Evolutionary conservation across 345 rosid genomes (phyloP), one percentile per base, ranked within the genome.

Genomic region (Pugionium cornutum): DNA sequence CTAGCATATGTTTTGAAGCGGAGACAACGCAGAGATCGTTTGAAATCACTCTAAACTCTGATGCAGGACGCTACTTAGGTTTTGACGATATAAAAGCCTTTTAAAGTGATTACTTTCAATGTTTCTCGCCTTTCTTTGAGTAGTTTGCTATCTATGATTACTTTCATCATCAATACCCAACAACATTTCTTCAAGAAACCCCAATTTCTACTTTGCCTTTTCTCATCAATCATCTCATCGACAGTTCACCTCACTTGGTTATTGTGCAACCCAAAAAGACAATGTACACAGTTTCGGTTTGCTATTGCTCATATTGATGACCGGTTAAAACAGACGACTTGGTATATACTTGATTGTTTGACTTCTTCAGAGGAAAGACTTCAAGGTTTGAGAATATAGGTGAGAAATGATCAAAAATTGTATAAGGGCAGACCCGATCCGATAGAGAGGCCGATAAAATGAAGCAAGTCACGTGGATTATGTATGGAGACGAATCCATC

Each of bases 251-350:
- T 18, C 18, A 18, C 18, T 18, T 18, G 18, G n/a, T n/a, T n/a
- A n/a, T n/a, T n/a, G n/a, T n/a, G n/a, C 41, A 37, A 37, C 41
- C 41, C 41, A 37, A 37, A 7, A 70, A 65, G 75, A 37, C 72
- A 83, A 88, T 36, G 77, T 86, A 11, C 78, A 86, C 82, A 78
- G 80, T 78, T 90, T 90, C 4, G 96, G 99, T 0, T 72, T 82
- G 35, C 74, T 94, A 25, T 72, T 94, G 75, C 74, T 85, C 2
- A 96, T 90, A 70, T 68, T 88, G 75, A 58, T 94, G 74, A 85
- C 95, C 0, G 95, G 92, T 69, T 29, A 70, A 62, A 31, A 64
- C 80, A 27, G 74, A 53, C 4, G 80, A 83, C 59, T 83, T 89
- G 45, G 44, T 69, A 64, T 61, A 68, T 30, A 75, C 49, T 4